Evolutionary conservation across 2,329 filamentous ascomycete genomes (phyloP).

Genomic region (Claviceps lovelessii): DNA sequence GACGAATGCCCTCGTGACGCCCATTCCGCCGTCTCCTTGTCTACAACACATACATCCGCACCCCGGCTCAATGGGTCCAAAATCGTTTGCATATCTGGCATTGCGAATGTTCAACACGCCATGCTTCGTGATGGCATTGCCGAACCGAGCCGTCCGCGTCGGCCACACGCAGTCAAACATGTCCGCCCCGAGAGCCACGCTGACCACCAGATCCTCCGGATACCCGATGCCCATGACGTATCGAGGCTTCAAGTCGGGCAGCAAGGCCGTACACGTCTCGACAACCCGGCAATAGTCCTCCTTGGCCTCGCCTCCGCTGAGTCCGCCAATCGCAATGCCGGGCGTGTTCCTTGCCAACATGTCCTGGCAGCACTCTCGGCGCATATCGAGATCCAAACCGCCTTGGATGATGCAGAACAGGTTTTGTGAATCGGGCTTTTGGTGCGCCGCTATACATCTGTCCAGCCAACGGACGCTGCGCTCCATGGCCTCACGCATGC

Average conservation of each 20-base stretch:
- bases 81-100: conserved; percentile 62
- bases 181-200: conserved; percentile 83
- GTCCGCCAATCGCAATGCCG: conserved; percentile 87
- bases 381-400: conserved; percentile 75
- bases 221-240: conserved; percentile 99
- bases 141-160: conserved; percentile 87
- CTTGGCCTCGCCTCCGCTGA: conserved; percentile 92
- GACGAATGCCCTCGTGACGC: conserved; percentile 76
- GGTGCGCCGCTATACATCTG: conserved; percentile 81
- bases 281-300: conserved; percentile 85
- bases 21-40: conserved; percentile 53
- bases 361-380: conserved; percentile 64
- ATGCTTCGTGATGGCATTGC: conserved; percentile 71
- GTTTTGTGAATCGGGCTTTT: conserved; percentile 70
- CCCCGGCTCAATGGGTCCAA: conserved; percentile 66
- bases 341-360: conserved; percentile 89
- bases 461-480: conserved; percentile 92
- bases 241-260: conserved; percentile 85
- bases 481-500: conserved; percentile 91
- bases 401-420: conserved; percentile 98
- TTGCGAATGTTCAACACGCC: conserved; percentile 80
- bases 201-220: conserved; percentile 88
- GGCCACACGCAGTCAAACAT: conserved; percentile 99
- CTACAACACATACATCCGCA: conserved; percentile 73
- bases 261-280: conserved; percentile 64